These are phyloP conservation scores for Lactarius hengduanensis DNA, from an alignment of 768 basidiomycete genomes.

Conservation along the genomic window DNA sequence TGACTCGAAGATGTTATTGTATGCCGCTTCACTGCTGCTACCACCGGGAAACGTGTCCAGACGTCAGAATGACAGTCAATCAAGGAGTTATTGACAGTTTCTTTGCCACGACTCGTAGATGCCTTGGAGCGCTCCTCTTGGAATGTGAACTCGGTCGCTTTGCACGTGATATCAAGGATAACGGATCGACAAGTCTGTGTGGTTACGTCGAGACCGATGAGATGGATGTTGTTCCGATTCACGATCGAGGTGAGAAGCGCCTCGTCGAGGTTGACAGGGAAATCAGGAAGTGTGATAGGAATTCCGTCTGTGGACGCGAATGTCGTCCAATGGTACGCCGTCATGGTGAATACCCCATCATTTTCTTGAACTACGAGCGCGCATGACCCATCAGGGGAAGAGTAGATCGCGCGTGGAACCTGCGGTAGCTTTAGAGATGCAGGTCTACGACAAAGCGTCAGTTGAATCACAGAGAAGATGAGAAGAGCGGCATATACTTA, in stretches of 20 bases:
- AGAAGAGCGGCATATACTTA: slow-evolving; percentile 37
- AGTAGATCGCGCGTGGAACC: slow-evolving; percentile 39
- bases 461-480: neutral
- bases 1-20: slow-evolving; percentile 27
- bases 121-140: slow-evolving; percentile 40
- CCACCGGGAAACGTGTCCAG: slow-evolving; percentile 22
- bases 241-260: slow-evolving; percentile 49
- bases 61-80: slow-evolving; percentile 18
- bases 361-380: slow-evolving; percentile 39
- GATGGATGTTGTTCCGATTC: slow-evolving; percentile 42
- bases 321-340: slow-evolving; percentile 54
- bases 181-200: slow-evolving; percentile 41
- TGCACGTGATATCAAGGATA: slow-evolving; percentile 52
- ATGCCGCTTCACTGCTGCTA: slow-evolving; percentile 12
- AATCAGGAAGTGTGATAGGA: slow-evolving; percentile 36
- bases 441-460: slow-evolving; percentile 37
- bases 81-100: slow-evolving; percentile 42
- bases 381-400: slow-evolving; percentile 57
- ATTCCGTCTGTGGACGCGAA: slow-evolving; percentile 53
- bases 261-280: slow-evolving; percentile 28
- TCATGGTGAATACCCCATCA: slow-evolving; percentile 28
- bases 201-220: slow-evolving; percentile 42
- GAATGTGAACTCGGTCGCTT: slow-evolving; percentile 57
- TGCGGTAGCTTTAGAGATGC: slow-evolving; percentile 42
- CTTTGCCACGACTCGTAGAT: slow-evolving; percentile 23